Evolutionary conservation across 2,329 filamentous ascomycete species (phyloP), one percentile per base, ranked within the genome.

Genomic region (Erysiphe pulchra): DNA sequence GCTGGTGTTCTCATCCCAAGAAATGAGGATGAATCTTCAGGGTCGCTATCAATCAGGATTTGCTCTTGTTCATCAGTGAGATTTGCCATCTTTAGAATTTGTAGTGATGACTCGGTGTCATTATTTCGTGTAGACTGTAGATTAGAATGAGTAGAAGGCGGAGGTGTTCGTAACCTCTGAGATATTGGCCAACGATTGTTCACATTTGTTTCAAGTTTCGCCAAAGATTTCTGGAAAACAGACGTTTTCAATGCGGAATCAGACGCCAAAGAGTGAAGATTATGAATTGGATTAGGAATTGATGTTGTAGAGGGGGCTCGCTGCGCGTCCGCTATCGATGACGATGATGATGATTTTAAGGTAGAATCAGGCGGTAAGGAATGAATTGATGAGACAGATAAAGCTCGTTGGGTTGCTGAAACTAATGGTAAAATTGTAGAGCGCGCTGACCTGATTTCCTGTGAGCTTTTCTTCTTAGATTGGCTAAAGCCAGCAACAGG

Each of bases 141-240:
- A 24, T 24, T 24, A 24, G 20, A 64, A 49, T 63, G 67, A 55
- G 62, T 65, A 45, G 64, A 57, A 12, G 80, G 80, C 17, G 82
- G 80, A 46, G 82, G 82, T 8, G 82, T 85, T 58, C 77, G 80
- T 51, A 90, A 60, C 50, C 81, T 71, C 41, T 82, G 81, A 42
- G 81, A 86, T 49, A 79, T 63, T 24, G 82, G 80, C 80, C 81
- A 87, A 61, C 77, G 71, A 50, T 74, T 74, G 45, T 69, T 69
- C 47, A 75, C 70, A 55, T 59, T 69, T 37, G 67, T 52, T 45
- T 78, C 68, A 45, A 65, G 58, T 44, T 60, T 57, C 50, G 64
- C 56, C 20, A 64, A 59, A 5, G 70, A 63, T 59, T 85, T 84
- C 55, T 77, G 70, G 13, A 79, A 73, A 50, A 70, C 69, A 40